These are phyloP conservation scores for Boletus coccyginus DNA, from an alignment of 768 basidiomycete species.

Conservation along the genomic window DNA sequence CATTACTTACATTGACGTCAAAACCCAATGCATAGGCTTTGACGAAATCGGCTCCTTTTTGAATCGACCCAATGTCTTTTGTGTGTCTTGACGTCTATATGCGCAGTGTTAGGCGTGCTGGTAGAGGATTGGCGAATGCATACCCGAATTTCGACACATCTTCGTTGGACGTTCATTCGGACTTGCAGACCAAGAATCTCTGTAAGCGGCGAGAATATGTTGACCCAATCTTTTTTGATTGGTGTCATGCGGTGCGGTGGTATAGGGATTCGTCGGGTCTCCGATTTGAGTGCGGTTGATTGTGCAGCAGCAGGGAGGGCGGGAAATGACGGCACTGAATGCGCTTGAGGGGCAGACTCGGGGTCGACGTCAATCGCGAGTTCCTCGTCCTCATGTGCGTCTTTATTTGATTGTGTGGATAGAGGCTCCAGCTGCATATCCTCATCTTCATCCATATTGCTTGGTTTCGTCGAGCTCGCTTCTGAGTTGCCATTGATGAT, in stretches of 20 bases:
- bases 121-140: conserved; percentile 27
- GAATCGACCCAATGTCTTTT: conserved; percentile 87
- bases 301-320: conserved; percentile 61
- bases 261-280: conserved; percentile 85
- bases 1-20: conserved; percentile 75
- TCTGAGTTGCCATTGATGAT: conserved; percentile 8
- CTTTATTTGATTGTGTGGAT: neutral
- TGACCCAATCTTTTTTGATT: conserved; percentile 93
- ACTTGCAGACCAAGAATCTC: conserved; percentile 95
- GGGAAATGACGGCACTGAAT: conserved; percentile 63
- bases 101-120: neutral
- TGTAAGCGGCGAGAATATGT: conserved; percentile 91
- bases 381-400: conserved; percentile 51
- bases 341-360: conserved; percentile 42
- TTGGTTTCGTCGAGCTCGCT: conserved; percentile 9
- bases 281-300: conserved; percentile 61
- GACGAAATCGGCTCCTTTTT: conserved; percentile 97
- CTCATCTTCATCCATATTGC: conserved; percentile 24
- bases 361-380: conserved; percentile 58
- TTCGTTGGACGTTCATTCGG: conserved; percentile 90
- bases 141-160: conserved; percentile 91
- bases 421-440: conserved; percentile 29
- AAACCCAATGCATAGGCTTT: conserved; percentile 95
- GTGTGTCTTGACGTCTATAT: conserved; percentile 90
- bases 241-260: conserved; percentile 98